Evolutionary conservation across 441 rosid species (phyloP).

Genomic region (Populus hybrid): DNA sequence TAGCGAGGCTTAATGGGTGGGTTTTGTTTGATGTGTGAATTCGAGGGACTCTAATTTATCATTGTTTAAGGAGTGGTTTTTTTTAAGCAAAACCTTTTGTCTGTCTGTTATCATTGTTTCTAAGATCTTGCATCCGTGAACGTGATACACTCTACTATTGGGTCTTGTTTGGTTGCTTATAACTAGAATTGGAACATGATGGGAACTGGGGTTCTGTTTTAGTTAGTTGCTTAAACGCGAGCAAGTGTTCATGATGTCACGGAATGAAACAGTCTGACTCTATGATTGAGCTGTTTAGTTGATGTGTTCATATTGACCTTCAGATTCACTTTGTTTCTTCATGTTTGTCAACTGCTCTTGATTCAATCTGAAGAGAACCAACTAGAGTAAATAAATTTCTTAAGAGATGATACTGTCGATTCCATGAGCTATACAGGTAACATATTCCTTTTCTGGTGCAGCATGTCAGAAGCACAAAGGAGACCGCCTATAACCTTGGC

Average conservation of each 20-base stretch:
- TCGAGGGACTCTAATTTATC: background rate
- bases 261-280: constrained; percentile 1
- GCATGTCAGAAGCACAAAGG: constrained; percentile 68
- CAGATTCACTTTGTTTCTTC: constrained; percentile 11
- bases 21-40: background rate
- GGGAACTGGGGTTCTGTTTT: constrained; percentile 4
- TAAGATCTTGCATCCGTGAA: constrained; percentile 22
- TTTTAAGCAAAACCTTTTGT: constrained; percentile 2
- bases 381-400: background rate
- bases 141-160: constrained; percentile 17
- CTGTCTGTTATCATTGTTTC: constrained; percentile 10
- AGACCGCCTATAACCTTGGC: constrained; percentile 37
- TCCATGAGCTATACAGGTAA: background rate
- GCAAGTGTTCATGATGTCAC: background rate
- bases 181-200: constrained; percentile 12
- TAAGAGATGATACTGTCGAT: background rate
- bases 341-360: constrained; percentile 6
- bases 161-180: constrained; percentile 22
- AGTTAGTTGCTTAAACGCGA: background rate
- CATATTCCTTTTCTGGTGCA: constrained; percentile 27
- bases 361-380: background rate
- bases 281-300: constrained; percentile 3
- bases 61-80: background rate
- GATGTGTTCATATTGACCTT: constrained; percentile 5
- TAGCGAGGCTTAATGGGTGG: background rate